phyloP scores from a whole-genome alignment of 2,329 filamentous ascomycete species.

The Fusarium sp. region DNA sequence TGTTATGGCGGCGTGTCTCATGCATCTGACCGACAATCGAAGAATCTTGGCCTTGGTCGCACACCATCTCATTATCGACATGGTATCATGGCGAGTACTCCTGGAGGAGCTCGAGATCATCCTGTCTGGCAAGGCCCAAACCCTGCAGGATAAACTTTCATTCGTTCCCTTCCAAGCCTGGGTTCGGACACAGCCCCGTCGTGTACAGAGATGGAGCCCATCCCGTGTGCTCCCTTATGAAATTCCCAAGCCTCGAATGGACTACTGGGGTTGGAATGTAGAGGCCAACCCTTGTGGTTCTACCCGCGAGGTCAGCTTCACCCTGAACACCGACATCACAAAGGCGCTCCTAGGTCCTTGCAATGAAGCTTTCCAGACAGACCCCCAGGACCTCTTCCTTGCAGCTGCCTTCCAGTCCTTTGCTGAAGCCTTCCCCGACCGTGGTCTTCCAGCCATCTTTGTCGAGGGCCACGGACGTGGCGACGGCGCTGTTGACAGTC shows the following conservation, averaged over 20 bases:
- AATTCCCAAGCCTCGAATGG: too few relatives aligned
- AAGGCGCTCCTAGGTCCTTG: background rate
- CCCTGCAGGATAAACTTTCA: too few relatives aligned
- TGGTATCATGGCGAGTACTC: constrained; percentile 9
- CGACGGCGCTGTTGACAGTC: background rate
- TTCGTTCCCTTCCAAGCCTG: too few relatives aligned
- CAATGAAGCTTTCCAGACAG: background rate
- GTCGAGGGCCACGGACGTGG: constrained; percentile 3
- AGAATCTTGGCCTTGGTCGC: background rate
- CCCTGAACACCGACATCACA: too few relatives aligned
- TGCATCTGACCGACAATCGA: background rate
- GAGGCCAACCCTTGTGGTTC: too few relatives aligned
- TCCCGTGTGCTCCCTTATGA: too few relatives aligned
- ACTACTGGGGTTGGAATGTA: too few relatives aligned
- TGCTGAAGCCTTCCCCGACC: background rate
- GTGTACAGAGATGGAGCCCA: too few relatives aligned
- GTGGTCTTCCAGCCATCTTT: background rate
- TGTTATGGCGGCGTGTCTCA: background rate
- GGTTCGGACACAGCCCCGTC: too few relatives aligned
- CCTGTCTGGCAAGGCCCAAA: too few relatives aligned
- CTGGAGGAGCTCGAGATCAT: background rate
- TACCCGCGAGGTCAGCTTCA: too few relatives aligned
- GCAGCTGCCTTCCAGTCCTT: background rate
- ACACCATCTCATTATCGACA: constrained; percentile 4
- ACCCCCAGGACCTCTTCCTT: background rate